Base-by-base conservation (phyloP, 2,329 filamentous ascomycete species). In the Sarocladiaceae sp. region DNA sequence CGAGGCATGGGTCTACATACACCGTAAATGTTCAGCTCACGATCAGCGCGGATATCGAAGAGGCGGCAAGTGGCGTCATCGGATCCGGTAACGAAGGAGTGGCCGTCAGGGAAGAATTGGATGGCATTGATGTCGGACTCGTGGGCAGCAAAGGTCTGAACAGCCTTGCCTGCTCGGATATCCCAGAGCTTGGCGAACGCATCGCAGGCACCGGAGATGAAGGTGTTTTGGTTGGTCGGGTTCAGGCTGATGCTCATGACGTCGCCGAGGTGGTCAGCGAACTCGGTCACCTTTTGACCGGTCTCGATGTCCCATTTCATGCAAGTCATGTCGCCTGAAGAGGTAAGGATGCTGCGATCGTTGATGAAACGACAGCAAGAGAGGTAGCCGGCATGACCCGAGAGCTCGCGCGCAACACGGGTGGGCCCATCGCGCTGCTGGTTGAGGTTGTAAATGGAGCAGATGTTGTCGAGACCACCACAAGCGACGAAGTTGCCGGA, bases 211-310 rank as follows among this genome's bases (percentile, higher is more conserved):
- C 93, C 93, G n/a, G 93, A 97, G 52, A 97, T 93, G 64, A 98
- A 98, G 51, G 95, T 93, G 70, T 97, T 97, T 69, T 95, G 90
- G 72, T 97, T 96, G 50, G 94, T 95, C 1, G 93, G 93, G 72
- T 98, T 97, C 67, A 98, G 87, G 77, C 91, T 97, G 70, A 97
- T 89, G 74, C 91, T 97, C 93, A 98, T 98, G 55, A 98, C 93
- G 61, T 98, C 93, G 62, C 93, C 93, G 10, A 98, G 77, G 64
- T 98, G 93, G 68, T 98, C 93, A 60, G 93, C 93, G 56, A 97
- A 98, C 65, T 98, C 93, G 60, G 90, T 95, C 33, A 95, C 86
- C 72, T 96, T 96, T 53, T 90, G 88, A 46, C 93, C 93, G 1
- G 91, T 95, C 70, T 98, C 93, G 52, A 98, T 91, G 72, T 98